Evolutionary conservation across 1,139 yeast genomes (phyloP), one percentile per base, ranked within the genome.

Genomic region (Saccharomycopsis hybrid): DNA sequence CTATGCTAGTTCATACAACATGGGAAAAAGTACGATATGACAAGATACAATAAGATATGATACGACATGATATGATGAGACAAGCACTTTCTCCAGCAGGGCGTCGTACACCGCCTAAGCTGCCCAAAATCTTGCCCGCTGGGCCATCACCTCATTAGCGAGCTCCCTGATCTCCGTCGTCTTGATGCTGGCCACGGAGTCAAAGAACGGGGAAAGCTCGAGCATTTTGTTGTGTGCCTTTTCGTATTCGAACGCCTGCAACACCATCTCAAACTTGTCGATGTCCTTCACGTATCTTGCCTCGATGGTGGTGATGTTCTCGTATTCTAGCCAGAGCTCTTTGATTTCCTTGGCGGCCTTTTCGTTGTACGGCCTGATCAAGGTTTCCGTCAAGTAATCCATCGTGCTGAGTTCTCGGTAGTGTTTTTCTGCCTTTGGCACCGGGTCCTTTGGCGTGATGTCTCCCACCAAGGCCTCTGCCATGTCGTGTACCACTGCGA

Each of bases 391-490:
- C 52, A 92, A 65, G 63, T 82, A 89, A 44, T 76, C 64, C 58
- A 92, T 86, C 4, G 97, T 81, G 33, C 70, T 80, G 44, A 72
- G 74, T 62, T 92, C 98, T 53, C 97, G 76, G 53, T 84, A 74
- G 62, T 88, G 95, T 65, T 92, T 92, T 59, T 80, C 85, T 36
- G 67, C 70, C 61, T 84, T 84, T 43, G 79, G 66, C n/a, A 86
- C 79, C 0, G 46, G 35, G 55, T 82, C 95, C 60, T 77, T 78
- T 11, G 98, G 98, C 1, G 96, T 89, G 52, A 92, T 88, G 64
- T 92, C 98, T 11, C 97, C 97, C 8, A 92, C 97, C 38, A 92
- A 70, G 4, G 90, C 69, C 69, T 92, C 98, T 8, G 98, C 97
- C 62, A 92, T 84, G 65, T 92, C 98, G 66, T 92, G 98, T 41